These are phyloP conservation scores for Zasmidium angulare DNA, from an alignment of 2,329 filamentous ascomycete genomes.

Conservation along the genomic window DNA sequence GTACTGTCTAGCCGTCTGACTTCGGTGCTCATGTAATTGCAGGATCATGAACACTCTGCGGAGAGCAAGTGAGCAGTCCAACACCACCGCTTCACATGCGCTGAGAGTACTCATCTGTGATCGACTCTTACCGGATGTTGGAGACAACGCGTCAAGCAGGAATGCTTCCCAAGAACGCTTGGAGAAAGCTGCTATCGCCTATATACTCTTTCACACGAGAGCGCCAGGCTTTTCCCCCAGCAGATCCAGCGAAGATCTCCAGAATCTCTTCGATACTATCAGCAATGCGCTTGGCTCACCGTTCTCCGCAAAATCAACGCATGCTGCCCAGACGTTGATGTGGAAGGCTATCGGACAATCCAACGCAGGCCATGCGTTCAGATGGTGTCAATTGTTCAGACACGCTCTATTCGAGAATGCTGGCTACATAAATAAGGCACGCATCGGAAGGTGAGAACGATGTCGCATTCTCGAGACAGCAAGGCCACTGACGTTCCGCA, in stretches of 20 bases:
- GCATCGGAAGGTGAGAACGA: slow-evolving; percentile 60
- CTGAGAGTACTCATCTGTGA: slow-evolving; percentile 64
- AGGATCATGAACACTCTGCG: slow-evolving; percentile 66
- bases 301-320: slow-evolving; percentile 61
- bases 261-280: slow-evolving; percentile 14
- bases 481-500: slow-evolving; percentile 47
- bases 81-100: slow-evolving; percentile 27
- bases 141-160: neutral
- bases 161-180: slow-evolving; percentile 57
- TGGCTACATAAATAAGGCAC: slow-evolving; percentile 65
- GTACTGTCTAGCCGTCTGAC: slow-evolving; percentile 1
- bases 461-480: too few relatives aligned
- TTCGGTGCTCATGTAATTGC: neutral
- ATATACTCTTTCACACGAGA: slow-evolving; percentile 64
- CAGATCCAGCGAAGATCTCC: neutral
- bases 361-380: slow-evolving; percentile 1
- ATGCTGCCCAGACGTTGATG: slow-evolving; percentile 68
- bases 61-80: slow-evolving; percentile 53
- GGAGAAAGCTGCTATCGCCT: slow-evolving; percentile 67
- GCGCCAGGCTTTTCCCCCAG: slow-evolving; percentile 24
- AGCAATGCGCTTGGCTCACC: slow-evolving; percentile 3
- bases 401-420: slow-evolving; percentile 66
- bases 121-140: slow-evolving; percentile 52
- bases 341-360: slow-evolving; percentile 61
- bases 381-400: slow-evolving; percentile 70